Evolutionary conservation across 2,329 filamentous ascomycete species (phyloP).

Genomic region (Arthroderma uncinatum): DNA sequence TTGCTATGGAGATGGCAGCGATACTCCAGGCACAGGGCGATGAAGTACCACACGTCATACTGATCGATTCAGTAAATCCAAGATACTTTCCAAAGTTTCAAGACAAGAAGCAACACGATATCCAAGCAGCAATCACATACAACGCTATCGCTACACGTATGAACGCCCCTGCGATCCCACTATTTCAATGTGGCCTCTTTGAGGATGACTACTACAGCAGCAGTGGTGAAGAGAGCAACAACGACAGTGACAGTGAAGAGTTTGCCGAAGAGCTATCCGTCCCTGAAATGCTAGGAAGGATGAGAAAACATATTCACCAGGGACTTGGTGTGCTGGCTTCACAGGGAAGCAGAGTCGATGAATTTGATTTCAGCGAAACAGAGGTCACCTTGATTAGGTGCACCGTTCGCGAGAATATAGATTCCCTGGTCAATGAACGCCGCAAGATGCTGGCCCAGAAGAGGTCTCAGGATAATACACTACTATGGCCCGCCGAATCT

Average conservation of each 20-base stretch:
- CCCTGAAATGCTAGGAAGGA: conserved; percentile 5
- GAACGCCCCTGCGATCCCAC: conserved; percentile 8
- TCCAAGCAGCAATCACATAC: conserved; percentile 8
- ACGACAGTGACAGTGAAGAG: conserved; percentile 5
- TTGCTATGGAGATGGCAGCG: conserved; percentile 21
- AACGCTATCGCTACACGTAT: conserved; percentile 10
- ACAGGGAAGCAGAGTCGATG: not conserved
- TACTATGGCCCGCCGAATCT: conserved; percentile 1
- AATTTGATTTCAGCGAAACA: conserved; percentile 4
- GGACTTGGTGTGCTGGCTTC: conserved; percentile 6
- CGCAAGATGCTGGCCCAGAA: conserved; percentile 6
- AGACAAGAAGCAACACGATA: conserved; percentile 9
- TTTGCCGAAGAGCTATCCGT: conserved; percentile 6
- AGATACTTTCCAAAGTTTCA: conserved; percentile 10
- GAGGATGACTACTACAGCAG: conserved; percentile 9
- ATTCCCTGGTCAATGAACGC: conserved; percentile 1
- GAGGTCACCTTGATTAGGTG: conserved; percentile 7
- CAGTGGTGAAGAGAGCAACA: conserved; percentile 8
- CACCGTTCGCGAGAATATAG: conserved; percentile 2
- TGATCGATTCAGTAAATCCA: conserved; percentile 19
- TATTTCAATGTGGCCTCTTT: conserved; percentile 6
- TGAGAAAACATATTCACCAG: conserved; percentile 8
- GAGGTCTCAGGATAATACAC: not conserved
- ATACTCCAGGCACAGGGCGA: conserved; percentile 14
- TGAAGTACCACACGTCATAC: conserved; percentile 15